A percentile compares a stretch with the other conserved stretches of the same genome.
phyloP scores from a whole-genome alignment of 345 rosid genomes.

The Citrus inodora region DNA sequence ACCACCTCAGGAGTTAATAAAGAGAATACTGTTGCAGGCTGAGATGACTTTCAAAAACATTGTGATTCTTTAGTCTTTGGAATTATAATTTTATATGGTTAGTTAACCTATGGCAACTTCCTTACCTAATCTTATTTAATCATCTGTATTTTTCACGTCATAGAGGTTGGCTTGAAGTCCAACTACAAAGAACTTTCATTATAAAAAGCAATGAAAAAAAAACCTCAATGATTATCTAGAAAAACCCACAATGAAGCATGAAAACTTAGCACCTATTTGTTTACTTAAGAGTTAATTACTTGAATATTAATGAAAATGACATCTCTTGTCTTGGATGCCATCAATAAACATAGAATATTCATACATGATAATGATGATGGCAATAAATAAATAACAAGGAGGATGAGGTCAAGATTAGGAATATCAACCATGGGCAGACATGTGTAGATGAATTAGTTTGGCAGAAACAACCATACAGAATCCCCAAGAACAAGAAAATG shows the following conservation, averaged over 20 bases:
- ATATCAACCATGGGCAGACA: not conserved
- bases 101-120: conserved; percentile 15
- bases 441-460: not conserved
- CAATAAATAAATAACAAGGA: not conserved
- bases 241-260: not conserved
- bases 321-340: not conserved
- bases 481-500: not conserved
- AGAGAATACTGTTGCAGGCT: conserved; percentile 7
- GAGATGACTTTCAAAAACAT: conserved; percentile 4
- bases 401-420: not conserved
- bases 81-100: not conserved
- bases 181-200: not conserved
- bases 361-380: not conserved
- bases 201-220: not conserved
- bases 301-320: conserved; percentile 9
- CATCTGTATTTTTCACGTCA: not conserved
- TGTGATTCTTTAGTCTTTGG: conserved; percentile 2
- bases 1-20: not conserved
- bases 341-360: not conserved
- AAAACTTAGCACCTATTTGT: not conserved
- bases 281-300: not conserved
- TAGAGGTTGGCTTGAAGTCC: conserved; percentile 5
- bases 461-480: not conserved
- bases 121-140: not conserved
- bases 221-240: not conserved